Evolutionary conservation across 225 moss, liverwort and hornwort species (phyloP).

Genomic region (Antitrichia curtipendula): DNA sequence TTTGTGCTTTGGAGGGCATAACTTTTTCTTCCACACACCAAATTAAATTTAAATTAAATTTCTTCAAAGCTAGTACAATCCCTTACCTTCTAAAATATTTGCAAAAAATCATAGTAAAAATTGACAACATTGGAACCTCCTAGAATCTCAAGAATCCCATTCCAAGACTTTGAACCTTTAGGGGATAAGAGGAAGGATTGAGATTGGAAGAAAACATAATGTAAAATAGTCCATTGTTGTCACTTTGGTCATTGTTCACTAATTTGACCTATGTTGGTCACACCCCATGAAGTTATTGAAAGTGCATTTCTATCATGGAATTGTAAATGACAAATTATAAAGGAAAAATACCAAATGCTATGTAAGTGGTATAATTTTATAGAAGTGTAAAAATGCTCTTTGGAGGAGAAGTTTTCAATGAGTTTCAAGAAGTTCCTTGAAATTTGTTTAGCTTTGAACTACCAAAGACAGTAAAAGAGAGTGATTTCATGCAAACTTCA

Average conservation of each 20-base stretch:
- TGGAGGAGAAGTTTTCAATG: background rate
- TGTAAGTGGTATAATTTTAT: background rate
- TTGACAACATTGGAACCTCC: no score
- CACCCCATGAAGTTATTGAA: no score
- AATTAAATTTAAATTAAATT: no score
- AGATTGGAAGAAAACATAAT: background rate
- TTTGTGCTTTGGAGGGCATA: no score
- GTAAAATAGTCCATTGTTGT: background rate
- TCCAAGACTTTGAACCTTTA: background rate
- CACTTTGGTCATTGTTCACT: background rate
- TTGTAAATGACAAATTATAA: background rate
- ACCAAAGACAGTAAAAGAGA: no score
- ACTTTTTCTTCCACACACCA: no score
- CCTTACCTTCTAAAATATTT: background rate
- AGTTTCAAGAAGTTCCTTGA: background rate
- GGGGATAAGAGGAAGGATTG: background rate
- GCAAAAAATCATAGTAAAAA: background rate
- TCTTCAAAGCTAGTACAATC: background rate
- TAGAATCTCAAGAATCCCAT: no score
- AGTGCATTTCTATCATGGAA: background rate
- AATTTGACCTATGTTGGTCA: background rate
- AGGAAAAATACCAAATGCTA: background rate
- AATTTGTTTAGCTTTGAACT: background rate
- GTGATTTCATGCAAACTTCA: fast-evolving
- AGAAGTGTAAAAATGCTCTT: background rate